Percentiles rank a stretch among this genome's conserved stretches.
Conservation (phyloP, 78 protist species). For the Dictyostelium brefeldianum region DNA sequence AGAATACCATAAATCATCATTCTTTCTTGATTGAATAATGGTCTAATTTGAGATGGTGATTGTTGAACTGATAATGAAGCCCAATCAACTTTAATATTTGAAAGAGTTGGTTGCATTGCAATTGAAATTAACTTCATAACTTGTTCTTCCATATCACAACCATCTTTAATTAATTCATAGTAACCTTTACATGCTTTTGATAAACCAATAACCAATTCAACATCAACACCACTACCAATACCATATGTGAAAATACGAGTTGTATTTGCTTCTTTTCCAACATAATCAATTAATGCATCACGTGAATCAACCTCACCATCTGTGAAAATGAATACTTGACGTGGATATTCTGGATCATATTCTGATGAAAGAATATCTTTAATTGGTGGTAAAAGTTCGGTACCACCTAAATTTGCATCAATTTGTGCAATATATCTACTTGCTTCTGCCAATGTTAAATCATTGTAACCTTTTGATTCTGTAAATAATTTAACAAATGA, state of each 20-base stretch:
- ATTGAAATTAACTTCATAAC: constrained; percentile 45
- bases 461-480: constrained; percentile 14
- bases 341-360: constrained; percentile 47
- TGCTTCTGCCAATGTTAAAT: constrained; percentile 50
- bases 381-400: constrained; percentile 52
- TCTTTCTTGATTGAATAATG: constrained; percentile 56
- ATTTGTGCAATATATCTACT: neutral
- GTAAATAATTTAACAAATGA: neutral
- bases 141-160: constrained; percentile 35
- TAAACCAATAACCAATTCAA: constrained; percentile 46
- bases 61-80: constrained; percentile 15
- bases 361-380: constrained; percentile 14
- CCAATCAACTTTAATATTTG: constrained; percentile 59
- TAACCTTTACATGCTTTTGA: constrained; percentile 74
- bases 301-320: constrained; percentile 75
- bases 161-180: constrained; percentile 52
- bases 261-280: constrained; percentile 51
- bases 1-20: constrained; percentile 46
- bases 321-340: constrained; percentile 81
- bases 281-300: constrained; percentile 55
- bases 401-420: constrained; percentile 81
- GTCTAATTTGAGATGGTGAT: constrained; percentile 44
- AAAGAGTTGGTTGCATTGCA: constrained; percentile 72
- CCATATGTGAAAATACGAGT: constrained; percentile 78
- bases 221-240: constrained; percentile 78